A percentile compares a stretch with the other conserved stretches of the same genome.
phyloP scores from a whole-genome alignment of 1,139 yeast species.

The Magnusiomyces paraingens region DNA sequence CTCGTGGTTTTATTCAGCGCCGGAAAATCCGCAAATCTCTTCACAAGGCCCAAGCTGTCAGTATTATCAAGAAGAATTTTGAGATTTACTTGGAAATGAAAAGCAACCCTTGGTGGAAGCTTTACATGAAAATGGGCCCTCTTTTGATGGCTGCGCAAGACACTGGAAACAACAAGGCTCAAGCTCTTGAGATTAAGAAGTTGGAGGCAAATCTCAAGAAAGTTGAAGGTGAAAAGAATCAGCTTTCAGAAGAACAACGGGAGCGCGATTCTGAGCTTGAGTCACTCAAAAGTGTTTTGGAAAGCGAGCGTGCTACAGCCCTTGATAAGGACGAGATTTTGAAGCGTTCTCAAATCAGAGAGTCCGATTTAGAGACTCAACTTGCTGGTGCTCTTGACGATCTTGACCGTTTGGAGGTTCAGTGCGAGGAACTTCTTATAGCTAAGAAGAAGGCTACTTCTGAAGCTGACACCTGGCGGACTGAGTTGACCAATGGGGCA shows the following conservation, averaged over 20 bases:
- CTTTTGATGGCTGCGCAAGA: constrained; percentile 60
- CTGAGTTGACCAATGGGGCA: constrained; percentile 34
- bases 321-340: constrained; percentile 41
- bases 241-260: constrained; percentile 29
- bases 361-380: constrained; percentile 38
- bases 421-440: constrained; percentile 34
- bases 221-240: constrained; percentile 26
- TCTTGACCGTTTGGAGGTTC: constrained; percentile 34
- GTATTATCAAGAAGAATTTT: constrained; percentile 59
- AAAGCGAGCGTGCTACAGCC: constrained; percentile 38
- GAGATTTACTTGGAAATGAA: constrained; percentile 46
- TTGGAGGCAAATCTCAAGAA: constrained; percentile 26
- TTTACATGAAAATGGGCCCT: constrained; percentile 70
- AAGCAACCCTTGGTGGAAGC: constrained; percentile 73
- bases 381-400: constrained; percentile 33
- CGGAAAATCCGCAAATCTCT: constrained; percentile 45
- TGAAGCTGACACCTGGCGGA: constrained; percentile 29
- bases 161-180: constrained; percentile 47
- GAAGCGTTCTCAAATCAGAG: constrained; percentile 36
- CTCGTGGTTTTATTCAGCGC: constrained; percentile 61
- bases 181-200: constrained; percentile 53
- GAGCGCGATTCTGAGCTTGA: constrained; percentile 36
- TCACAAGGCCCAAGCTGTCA: constrained; percentile 62
- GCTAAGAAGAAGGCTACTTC: constrained; percentile 34
- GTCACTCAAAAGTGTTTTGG: constrained; percentile 33